A percentile compares a stretch with the other conserved stretches of the same genome.
These are phyloP conservation scores for Artomyces pyxidatus DNA, from an alignment of 768 basidiomycete species.

Conservation along the genomic window DNA sequence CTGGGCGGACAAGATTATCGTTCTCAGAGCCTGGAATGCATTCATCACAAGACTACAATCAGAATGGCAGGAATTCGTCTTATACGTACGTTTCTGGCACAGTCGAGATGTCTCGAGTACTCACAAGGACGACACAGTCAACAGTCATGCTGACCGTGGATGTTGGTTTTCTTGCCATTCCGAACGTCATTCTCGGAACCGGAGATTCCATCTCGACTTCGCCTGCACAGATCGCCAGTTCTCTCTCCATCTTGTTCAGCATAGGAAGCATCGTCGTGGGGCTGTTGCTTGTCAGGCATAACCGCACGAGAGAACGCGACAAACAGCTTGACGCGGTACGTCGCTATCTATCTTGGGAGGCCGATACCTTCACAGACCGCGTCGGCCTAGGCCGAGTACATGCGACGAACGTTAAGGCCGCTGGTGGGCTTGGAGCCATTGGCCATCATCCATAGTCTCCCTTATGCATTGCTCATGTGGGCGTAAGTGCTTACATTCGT, in stretches of 20 bases:
- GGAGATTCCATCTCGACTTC: conserved; percentile 16
- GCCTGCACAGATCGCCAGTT: conserved; percentile 42
- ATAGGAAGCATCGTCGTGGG: conserved; percentile 42
- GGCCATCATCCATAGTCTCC: conserved; percentile 47
- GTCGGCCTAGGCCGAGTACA: conserved; percentile 18
- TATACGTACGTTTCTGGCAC: no score
- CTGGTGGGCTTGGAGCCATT: conserved; percentile 39
- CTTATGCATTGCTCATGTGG: conserved; percentile 52
- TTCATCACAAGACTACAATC: no score
- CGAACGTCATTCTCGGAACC: conserved; percentile 18
- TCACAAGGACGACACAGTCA: no score
- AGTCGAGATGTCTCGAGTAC: no score
- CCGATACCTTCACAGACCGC: no score
- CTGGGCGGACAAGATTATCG: neutral
- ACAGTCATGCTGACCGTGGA: conserved; percentile 28
- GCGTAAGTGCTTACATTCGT: conserved; percentile 32
- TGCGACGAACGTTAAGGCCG: conserved; percentile 18
- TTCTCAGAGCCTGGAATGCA: neutral
- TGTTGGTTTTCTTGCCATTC: conserved; percentile 28
- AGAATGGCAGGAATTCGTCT: no score
- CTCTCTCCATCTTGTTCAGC: conserved; percentile 39
- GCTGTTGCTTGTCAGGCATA: conserved; percentile 38
- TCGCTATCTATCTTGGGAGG: no score
- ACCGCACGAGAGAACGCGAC: conserved; percentile 29
- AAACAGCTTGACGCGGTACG: conserved; percentile 16